Percentiles rank a stretch among this genome's conserved stretches.
Conservation (phyloP, 768 basidiomycete species). For the Hericium coralloides region DNA sequence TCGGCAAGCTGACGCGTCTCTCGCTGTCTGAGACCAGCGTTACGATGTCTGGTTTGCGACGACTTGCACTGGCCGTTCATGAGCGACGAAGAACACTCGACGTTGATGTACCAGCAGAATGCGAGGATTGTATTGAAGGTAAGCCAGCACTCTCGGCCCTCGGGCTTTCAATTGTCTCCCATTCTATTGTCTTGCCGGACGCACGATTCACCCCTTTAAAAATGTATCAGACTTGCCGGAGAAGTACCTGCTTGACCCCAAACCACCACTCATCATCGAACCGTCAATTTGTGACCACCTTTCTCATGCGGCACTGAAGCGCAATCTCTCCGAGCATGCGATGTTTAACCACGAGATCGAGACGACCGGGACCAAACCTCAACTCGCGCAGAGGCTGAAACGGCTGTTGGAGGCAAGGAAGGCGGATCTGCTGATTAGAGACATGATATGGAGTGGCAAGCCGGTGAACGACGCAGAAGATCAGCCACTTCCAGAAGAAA, state of each 20-base stretch:
- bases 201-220: not conserved
- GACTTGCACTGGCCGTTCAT: slow-evolving; percentile 30
- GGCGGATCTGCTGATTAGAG: slow-evolving; percentile 42
- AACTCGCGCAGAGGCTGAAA: slow-evolving; percentile 40
- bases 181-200: not conserved
- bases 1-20: slow-evolving; percentile 39
- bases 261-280: slow-evolving; percentile 41
- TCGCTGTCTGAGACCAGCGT: slow-evolving; percentile 46
- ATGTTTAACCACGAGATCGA: slow-evolving; percentile 35
- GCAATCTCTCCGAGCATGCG: slow-evolving; percentile 52
- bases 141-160: slow-evolving; percentile 11
- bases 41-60: slow-evolving; percentile 49
- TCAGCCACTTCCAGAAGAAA: too few relatives aligned
- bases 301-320: slow-evolving; percentile 38
- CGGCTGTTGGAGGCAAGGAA: slow-evolving; percentile 37
- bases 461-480: too few relatives aligned
- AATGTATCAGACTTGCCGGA: slow-evolving; percentile 31
- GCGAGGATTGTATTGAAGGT: slow-evolving; percentile 49
- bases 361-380: slow-evolving; percentile 35
- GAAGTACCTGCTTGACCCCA: slow-evolving; percentile 38
- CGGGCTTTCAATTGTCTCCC: not conserved
- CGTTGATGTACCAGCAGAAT: slow-evolving; percentile 44
- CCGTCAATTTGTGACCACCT: slow-evolving; percentile 33
- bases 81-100: slow-evolving; percentile 33
- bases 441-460: slow-evolving; percentile 24